Evolutionary conservation across 1,139 yeast species (phyloP).

Genomic region (Pneumocystis murina): DNA sequence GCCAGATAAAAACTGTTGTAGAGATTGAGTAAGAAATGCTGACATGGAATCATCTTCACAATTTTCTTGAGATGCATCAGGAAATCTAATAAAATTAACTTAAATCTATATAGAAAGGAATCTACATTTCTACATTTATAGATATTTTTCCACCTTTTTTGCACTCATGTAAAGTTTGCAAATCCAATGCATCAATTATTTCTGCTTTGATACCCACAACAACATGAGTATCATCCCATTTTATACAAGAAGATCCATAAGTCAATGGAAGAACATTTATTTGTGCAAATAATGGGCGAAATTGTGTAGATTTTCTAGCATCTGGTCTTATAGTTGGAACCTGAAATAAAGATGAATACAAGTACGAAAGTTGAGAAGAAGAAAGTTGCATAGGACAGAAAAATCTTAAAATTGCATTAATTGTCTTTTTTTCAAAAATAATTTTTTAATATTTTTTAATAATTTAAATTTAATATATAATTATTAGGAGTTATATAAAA

Average conservation of each 20-base stretch:
- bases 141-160: background rate
- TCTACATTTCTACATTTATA: background rate
- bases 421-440: background rate
- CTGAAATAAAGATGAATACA: background rate
- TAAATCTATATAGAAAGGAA: background rate
- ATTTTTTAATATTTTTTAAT: background rate
- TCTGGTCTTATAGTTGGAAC: background rate
- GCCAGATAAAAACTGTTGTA: background rate
- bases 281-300: conserved; percentile 1
- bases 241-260: background rate
- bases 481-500: too few species aligned
- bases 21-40: background rate
- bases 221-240: background rate
- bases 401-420: background rate
- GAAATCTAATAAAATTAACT: background rate
- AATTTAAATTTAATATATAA: too few species aligned
- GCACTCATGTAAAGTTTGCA: background rate
- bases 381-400: background rate
- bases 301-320: background rate
- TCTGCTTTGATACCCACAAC: background rate
- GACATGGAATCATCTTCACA: background rate
- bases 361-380: background rate
- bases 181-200: background rate
- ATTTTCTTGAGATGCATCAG: background rate
- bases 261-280: background rate